Conservation (phyloP, 345 rosid genomes). For the Erucastrum elatum region DNA sequence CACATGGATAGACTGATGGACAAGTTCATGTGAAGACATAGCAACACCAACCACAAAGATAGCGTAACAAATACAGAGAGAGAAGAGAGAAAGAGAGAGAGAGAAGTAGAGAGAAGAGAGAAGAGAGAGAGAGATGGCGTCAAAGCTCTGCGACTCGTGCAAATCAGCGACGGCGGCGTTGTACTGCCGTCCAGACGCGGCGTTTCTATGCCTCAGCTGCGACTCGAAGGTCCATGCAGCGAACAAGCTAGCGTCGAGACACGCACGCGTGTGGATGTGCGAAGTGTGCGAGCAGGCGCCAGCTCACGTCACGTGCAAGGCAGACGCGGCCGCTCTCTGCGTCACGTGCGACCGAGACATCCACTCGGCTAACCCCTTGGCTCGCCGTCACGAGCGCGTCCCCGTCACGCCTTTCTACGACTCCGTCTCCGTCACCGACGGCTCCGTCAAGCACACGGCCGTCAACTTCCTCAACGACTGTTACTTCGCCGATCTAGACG, state of each 20-base stretch:
- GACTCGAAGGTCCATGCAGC: conserved; percentile 87
- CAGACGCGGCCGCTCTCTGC: conserved; percentile 99
- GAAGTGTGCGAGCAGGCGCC: conserved; percentile 99
- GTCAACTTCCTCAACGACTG: conserved; percentile 61
- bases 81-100: not conserved
- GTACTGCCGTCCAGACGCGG: conserved; percentile 92
- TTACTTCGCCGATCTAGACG: conserved; percentile 52
- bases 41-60: conserved; percentile 38
- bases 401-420: conserved; percentile 80
- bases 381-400: conserved; percentile 89
- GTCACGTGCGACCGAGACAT: conserved; percentile 92
- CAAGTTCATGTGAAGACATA: conserved; percentile 37
- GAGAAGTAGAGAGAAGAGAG: not conserved
- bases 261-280: conserved; percentile 89
- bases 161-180: conserved; percentile 85
- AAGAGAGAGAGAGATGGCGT: conserved; percentile 52
- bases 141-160: conserved; percentile 90
- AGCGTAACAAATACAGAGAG: conserved; percentile 20
- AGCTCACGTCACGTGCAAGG: conserved; percentile 94
- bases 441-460: conserved; percentile 40
- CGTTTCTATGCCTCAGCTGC: conserved; percentile 80
- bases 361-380: conserved; percentile 93
- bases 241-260: conserved; percentile 93
- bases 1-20: conserved; percentile 56
- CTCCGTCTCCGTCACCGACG: conserved; percentile 43